Evolutionary conservation across 768 basidiomycete species (phyloP), one percentile per base, ranked within the genome.

Genomic region (Amanita rimosa): DNA sequence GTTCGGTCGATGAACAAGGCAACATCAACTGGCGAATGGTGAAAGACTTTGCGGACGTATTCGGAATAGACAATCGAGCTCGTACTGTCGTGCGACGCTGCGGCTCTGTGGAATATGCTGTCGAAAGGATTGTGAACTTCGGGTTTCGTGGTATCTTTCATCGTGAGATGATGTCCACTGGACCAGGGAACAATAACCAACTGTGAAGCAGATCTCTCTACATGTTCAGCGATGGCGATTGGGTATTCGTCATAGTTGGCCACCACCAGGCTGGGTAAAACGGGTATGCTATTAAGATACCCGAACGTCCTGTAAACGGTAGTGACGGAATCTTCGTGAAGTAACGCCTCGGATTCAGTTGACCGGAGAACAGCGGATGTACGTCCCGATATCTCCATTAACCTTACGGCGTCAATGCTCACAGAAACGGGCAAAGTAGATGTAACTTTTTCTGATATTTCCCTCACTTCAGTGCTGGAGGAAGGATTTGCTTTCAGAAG

Each of bases 121-220:
- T 92, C 90, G 57, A 95, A 89, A 0, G 90, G 85, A 56, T 80
- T 84, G 65, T 66, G n/a, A 63, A 62, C 7, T 57, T 57, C 10
- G 64, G 58, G 48, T 6, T 58, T 51, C 6, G 24, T 4, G 7
- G 5, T 17, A 8, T 34, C 29, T 39, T 48, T 16, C 57, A 38
- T 35, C 62, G 56, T 2, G 64, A 62, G 2, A 59, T 57, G 9
- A 60, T 52, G 4, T 17, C 72, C 73, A 36, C 75, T 69, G 1
- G 77, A 73, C 96, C 96, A 99, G 0, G 93, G 90, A 3, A 98
- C 56, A 50, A 98, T 68, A 35, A 95, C 70, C 66, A 96, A 70
- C 49, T 97, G 79, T 0, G 85, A 76, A 2, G 62, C 70, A 5
- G 71, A 66, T 29, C 77, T 73, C 14, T 64, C 57, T 0, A 75